A percentile compares a stretch with the other conserved stretches of the same genome.
Evolutionary conservation across 495 filamentous ascomycete genomes (phyloP).

Genomic region (Penicillium longicatenatum): DNA sequence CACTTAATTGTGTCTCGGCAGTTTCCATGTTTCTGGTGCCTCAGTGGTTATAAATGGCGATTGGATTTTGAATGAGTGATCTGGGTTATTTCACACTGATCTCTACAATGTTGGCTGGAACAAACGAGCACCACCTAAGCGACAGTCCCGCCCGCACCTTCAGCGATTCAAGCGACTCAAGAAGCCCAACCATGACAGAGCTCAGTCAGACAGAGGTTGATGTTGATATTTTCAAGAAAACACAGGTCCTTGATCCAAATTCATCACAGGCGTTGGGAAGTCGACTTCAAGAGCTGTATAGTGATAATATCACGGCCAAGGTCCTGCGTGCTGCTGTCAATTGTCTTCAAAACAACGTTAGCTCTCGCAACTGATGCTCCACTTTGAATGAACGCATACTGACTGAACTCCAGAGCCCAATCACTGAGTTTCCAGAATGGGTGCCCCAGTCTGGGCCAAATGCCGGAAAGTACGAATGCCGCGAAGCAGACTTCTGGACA

Average conservation of each 20-base stretch:
- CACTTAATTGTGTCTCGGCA: too few species aligned
- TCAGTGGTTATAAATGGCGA: neutral
- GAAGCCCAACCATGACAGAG: constrained; percentile 2
- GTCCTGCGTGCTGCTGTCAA: constrained; percentile 27
- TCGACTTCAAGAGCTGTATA: constrained; percentile 24
- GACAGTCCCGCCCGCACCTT: neutral
- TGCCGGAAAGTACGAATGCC: constrained; percentile 27
- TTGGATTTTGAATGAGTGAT: neutral
- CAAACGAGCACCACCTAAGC: too few species aligned
- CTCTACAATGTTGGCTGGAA: too few species aligned
- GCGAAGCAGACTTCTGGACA: constrained; percentile 46
- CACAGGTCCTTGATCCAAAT: neutral
- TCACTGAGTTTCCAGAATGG: constrained; percentile 31
- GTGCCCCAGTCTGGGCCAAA: constrained; percentile 27
- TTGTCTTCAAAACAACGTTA: constrained; percentile 12
- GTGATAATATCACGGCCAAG: constrained; percentile 31
- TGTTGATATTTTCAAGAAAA: constrained; percentile 3
- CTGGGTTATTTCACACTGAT: too few species aligned
- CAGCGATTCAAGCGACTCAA: neutral
- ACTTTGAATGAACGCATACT: neutral
- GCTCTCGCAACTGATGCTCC: neutral
- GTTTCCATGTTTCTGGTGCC: too few species aligned
- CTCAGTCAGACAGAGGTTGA: neutral
- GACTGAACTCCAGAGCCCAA: constrained; percentile 16
- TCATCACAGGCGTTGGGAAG: neutral